phyloP scores from a whole-genome alignment of 108 stramenopile genomes.

The Cyclostephanos tholiformis region DNA sequence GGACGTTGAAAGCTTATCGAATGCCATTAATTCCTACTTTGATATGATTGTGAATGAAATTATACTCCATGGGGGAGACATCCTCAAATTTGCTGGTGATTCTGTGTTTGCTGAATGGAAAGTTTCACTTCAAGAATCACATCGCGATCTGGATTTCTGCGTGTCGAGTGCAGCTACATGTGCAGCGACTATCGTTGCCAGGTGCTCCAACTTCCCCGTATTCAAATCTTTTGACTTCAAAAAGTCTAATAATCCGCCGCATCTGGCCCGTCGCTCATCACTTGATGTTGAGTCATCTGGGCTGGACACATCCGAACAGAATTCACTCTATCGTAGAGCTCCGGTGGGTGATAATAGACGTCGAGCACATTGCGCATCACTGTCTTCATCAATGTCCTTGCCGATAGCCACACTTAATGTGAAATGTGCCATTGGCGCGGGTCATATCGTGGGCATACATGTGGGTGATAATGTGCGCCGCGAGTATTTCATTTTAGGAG shows the following conservation, averaged over 20 bases:
- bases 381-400: background rate
- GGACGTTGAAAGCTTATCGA: conserved; percentile 69
- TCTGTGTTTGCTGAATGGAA: conserved; percentile 58
- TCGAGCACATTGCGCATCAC: background rate
- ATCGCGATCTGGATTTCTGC: conserved; percentile 52
- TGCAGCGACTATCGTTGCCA: conserved; percentile 54
- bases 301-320: background rate
- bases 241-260: background rate
- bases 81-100: conserved; percentile 78
- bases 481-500: conserved; percentile 47
- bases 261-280: conserved; percentile 9
- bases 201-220: conserved; percentile 63
- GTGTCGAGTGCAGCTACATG: conserved; percentile 57
- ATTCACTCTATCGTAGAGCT: background rate
- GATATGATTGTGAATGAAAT: conserved; percentile 75
- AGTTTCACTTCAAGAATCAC: conserved; percentile 15
- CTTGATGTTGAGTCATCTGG: background rate
- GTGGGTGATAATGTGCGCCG: conserved; percentile 54
- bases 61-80: conserved; percentile 61
- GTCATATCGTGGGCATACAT: conserved; percentile 57
- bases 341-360: background rate
- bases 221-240: conserved; percentile 31
- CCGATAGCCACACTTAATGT: conserved; percentile 56
- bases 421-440: conserved; percentile 63
- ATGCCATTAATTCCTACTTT: conserved; percentile 83